These are phyloP conservation scores for Cryptosporidium sp. DNA, from an alignment of 169 alveolate species.

Conservation along the genomic window DNA sequence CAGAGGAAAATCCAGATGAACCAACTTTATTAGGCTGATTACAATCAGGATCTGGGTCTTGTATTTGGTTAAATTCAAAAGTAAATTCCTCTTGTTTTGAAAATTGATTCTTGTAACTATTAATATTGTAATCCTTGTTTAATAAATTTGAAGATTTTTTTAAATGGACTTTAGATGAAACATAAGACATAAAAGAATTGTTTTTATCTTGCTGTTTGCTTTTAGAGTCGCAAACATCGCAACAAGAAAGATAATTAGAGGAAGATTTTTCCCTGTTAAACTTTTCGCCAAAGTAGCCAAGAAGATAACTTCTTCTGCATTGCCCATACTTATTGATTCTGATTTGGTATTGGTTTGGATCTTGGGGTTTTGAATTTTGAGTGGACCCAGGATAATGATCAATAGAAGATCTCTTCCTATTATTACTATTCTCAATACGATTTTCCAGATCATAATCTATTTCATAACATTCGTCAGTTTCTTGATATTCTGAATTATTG, in stretches of 20 bases:
- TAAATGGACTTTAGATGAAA: background rate
- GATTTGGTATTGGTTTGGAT: conserved; percentile 28
- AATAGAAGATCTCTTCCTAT: background rate
- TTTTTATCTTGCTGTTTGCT: background rate
- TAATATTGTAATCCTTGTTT: background rate
- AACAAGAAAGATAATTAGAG: background rate
- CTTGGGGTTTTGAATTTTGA: background rate
- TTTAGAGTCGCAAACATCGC: conserved; percentile 67
- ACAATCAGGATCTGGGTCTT: background rate
- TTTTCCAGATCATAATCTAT: conserved; percentile 19
- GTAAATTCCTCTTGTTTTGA: background rate
- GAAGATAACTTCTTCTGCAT: conserved; percentile 81
- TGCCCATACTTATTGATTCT: conserved; percentile 48
- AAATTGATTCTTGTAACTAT: background rate
- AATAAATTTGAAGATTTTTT: background rate
- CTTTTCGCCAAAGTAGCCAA: conserved; percentile 82
- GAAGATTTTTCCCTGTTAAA: conserved; percentile 62
- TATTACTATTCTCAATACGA: background rate
- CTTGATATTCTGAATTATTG: background rate
- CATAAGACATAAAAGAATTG: conserved; percentile 1
- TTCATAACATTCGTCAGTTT: conserved; percentile 79
- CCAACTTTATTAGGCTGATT: background rate
- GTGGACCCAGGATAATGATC: background rate
- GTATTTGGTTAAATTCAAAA: conserved; percentile 9
- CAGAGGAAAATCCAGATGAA: background rate